Evolutionary conservation across 495 filamentous ascomycete genomes (phyloP).

Genomic region (Cetradonia linearis): DNA sequence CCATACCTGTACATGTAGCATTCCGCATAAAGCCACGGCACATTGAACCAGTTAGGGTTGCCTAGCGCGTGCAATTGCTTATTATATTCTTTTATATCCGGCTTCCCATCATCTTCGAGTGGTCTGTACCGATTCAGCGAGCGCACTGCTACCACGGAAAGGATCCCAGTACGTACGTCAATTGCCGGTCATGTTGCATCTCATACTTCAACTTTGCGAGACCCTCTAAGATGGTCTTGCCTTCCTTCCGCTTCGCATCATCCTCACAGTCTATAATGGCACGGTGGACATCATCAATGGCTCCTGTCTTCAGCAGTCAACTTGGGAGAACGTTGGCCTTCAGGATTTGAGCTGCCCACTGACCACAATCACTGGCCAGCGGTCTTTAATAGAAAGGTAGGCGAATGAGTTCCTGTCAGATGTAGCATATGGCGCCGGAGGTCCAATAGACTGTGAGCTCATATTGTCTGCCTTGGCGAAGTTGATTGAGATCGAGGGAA

Average conservation of each 20-base stretch:
- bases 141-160: neutral
- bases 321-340: slow-evolving; percentile 1
- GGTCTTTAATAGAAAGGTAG: slow-evolving; percentile 64
- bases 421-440: slow-evolving; percentile 63
- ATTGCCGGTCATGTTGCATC: slow-evolving; percentile 74
- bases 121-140: slow-evolving; percentile 42
- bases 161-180: slow-evolving; percentile 50
- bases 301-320: slow-evolving; percentile 59
- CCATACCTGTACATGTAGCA: slow-evolving; percentile 82
- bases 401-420: slow-evolving; percentile 81
- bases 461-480: neutral
- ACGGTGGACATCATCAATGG: slow-evolving; percentile 87
- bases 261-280: slow-evolving; percentile 52
- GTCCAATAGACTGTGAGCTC: neutral
- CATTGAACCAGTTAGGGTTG: slow-evolving; percentile 67
- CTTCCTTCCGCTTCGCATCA: slow-evolving; percentile 59
- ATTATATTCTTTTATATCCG: slow-evolving; percentile 78
- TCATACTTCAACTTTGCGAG: slow-evolving; percentile 88
- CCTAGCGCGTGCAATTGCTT: slow-evolving; percentile 68
- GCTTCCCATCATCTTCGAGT: slow-evolving; percentile 66
- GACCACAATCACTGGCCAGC: slow-evolving; percentile 92
- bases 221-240: slow-evolving; percentile 72
- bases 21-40: slow-evolving; percentile 81
- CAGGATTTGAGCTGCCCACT: slow-evolving; percentile 21
- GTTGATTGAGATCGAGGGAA: neutral